Conservation (phyloP, 2,329 filamentous ascomycete genomes). For the Aspergillus tanneri region DNA sequence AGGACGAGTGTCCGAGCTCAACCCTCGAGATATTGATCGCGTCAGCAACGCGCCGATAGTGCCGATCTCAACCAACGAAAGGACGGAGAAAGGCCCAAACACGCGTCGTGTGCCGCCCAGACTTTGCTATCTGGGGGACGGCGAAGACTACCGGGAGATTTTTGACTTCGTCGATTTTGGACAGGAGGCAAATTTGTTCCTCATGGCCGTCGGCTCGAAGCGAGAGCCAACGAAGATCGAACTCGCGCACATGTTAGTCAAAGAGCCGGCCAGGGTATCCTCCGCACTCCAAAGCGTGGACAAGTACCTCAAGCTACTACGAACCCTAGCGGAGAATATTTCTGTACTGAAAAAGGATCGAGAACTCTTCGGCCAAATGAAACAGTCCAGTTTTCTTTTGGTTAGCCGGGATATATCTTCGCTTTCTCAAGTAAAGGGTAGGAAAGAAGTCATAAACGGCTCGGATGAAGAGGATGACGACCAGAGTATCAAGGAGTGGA, state of each 20-base stretch:
- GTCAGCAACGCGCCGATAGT: conserved; percentile 69
- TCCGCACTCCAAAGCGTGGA: conserved; percentile 76
- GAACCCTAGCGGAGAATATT: conserved; percentile 74
- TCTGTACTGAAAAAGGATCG: conserved; percentile 72
- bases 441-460: conserved; percentile 18
- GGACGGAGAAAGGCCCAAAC: conserved; percentile 43
- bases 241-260: conserved; percentile 78
- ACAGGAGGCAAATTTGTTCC: conserved; percentile 78
- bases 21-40: conserved; percentile 57
- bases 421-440: conserved; percentile 19
- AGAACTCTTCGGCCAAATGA: conserved; percentile 73
- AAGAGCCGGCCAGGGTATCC: conserved; percentile 77
- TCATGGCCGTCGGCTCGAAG: conserved; percentile 86
- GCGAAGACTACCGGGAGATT: conserved; percentile 76
- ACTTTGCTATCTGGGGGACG: conserved; percentile 75
- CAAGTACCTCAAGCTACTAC: conserved; percentile 81
- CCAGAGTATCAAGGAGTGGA: conserved; percentile 71
- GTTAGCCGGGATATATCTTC: conserved; percentile 72
- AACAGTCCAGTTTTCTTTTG: conserved; percentile 71
- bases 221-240: conserved; percentile 84
- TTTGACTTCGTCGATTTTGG: conserved; percentile 98
- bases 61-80: conserved; percentile 54
- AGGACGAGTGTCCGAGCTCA: conserved; percentile 71
- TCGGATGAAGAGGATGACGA: conserved; percentile 58
- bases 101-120: conserved; percentile 65